Evolutionary conservation across 1,284 basidiomycete genomes (phyloP).

Genomic region (Xerocomus nothofagi): DNA sequence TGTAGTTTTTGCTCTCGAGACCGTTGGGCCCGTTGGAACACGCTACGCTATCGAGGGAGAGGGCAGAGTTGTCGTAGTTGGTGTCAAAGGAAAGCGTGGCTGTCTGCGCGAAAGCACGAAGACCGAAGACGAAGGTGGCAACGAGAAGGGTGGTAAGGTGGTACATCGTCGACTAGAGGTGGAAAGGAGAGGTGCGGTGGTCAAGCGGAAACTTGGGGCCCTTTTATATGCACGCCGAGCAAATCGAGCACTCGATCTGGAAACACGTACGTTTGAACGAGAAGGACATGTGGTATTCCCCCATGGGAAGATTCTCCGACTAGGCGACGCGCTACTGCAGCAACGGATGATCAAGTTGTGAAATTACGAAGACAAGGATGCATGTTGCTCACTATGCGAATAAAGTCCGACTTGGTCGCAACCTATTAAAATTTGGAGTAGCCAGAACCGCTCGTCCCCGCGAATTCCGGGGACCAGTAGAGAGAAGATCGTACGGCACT

Average conservation of each 20-base stretch:
- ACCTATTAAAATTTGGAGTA: background rate
- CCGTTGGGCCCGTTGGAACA: constrained; percentile 37
- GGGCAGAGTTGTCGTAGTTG: constrained; percentile 29
- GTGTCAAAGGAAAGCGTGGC: constrained; percentile 32
- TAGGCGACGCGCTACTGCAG: background rate
- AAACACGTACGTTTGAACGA: constrained; percentile 5
- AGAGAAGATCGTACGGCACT: background rate
- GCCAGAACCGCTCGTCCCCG: background rate
- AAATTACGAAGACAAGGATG: constrained; percentile 1
- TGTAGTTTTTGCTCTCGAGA: constrained; percentile 30
- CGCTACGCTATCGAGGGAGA: constrained; percentile 30
- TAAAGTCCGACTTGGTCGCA: no score
- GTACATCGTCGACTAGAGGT: constrained; percentile 16
- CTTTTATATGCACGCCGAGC: constrained; percentile 22
- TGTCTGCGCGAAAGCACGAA: constrained; percentile 23
- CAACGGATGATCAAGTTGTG: background rate
- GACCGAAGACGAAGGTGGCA: background rate
- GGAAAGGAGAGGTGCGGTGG: background rate
- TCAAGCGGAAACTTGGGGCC: background rate
- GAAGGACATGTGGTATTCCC: background rate
- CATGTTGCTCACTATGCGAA: no score
- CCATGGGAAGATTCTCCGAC: background rate
- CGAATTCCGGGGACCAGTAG: no score
- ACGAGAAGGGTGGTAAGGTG: constrained; percentile 9
- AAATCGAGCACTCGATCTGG: background rate